These are phyloP conservation scores for Penicillium salamii DNA, from an alignment of 495 filamentous ascomycete genomes.

Conservation along the genomic window DNA sequence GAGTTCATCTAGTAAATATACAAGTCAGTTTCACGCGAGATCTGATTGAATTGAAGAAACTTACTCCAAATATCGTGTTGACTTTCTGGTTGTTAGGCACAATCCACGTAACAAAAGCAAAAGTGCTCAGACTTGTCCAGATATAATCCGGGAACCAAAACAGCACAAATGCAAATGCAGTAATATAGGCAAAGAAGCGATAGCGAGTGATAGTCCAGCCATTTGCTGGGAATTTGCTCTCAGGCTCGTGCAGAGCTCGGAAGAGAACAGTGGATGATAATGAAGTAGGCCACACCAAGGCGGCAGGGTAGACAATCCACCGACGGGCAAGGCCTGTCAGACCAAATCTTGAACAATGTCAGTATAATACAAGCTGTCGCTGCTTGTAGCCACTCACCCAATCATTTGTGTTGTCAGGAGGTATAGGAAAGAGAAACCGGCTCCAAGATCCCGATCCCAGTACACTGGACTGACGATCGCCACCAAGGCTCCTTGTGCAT, in stretches of 20 bases:
- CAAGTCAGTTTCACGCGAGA: too few species aligned
- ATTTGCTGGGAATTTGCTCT: conserved; percentile 42
- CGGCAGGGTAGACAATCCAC: conserved; percentile 54
- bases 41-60: conserved; percentile 15
- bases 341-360: conserved; percentile 32
- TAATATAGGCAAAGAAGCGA: conserved; percentile 52
- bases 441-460: conserved; percentile 60
- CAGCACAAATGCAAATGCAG: conserved; percentile 44
- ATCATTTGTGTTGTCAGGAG: conserved; percentile 63
- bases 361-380: too few species aligned
- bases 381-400: too few species aligned
- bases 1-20: conserved; percentile 60
- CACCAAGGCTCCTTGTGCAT: conserved; percentile 58
- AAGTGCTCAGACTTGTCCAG: conserved; percentile 62
- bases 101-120: conserved; percentile 63
- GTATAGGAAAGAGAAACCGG: conserved; percentile 60
- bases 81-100: conserved; percentile 55
- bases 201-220: conserved; percentile 57
- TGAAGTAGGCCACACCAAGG: conserved; percentile 33
- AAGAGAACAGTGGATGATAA: conserved; percentile 28
- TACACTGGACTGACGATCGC: conserved; percentile 50
- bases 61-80: conserved; percentile 67
- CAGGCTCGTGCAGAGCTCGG: conserved; percentile 45
- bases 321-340: conserved; percentile 62
- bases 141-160: conserved; percentile 80